These are phyloP conservation scores for Apostasia shenzhenica DNA, from an alignment of 106 monocot species.

Conservation along the genomic window DNA sequence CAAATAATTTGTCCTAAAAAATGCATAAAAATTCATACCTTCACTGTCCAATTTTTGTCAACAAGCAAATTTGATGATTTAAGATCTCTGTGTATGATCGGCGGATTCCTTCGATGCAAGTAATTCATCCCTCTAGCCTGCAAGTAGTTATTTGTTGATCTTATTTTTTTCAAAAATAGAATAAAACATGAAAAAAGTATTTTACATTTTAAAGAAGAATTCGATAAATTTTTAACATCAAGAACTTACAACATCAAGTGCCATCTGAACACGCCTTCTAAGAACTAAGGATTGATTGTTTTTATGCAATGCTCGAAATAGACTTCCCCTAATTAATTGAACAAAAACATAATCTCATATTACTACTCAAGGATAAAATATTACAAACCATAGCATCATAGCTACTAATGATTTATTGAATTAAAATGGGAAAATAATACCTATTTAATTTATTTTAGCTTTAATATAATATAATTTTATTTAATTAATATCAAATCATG, in stretches of 20 bases:
- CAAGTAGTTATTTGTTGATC: not conserved
- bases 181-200: not conserved
- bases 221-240: slow-evolving; percentile 9
- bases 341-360: not conserved
- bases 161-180: not conserved
- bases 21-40: slow-evolving; percentile 8
- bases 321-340: slow-evolving; percentile 24
- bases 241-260: slow-evolving; percentile 39
- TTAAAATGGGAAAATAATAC: too few relatives aligned
- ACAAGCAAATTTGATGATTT: slow-evolving; percentile 39
- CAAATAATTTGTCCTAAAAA: too few relatives aligned
- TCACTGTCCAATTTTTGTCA: slow-evolving; percentile 37
- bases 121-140: slow-evolving; percentile 43
- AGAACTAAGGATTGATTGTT: slow-evolving; percentile 20
- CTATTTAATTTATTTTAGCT: too few relatives aligned
- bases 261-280: slow-evolving; percentile 27
- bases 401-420: too few relatives aligned
- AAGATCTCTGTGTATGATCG: slow-evolving; percentile 39
- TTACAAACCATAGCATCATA: too few relatives aligned
- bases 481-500: too few relatives aligned
- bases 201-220: not conserved
- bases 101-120: slow-evolving; percentile 37
- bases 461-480: too few relatives aligned
- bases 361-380: too few relatives aligned
- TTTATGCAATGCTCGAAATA: slow-evolving; percentile 23